These are phyloP conservation scores for Kodamaea suecica DNA, from an alignment of 1,139 yeast species.

Conservation along the genomic window DNA sequence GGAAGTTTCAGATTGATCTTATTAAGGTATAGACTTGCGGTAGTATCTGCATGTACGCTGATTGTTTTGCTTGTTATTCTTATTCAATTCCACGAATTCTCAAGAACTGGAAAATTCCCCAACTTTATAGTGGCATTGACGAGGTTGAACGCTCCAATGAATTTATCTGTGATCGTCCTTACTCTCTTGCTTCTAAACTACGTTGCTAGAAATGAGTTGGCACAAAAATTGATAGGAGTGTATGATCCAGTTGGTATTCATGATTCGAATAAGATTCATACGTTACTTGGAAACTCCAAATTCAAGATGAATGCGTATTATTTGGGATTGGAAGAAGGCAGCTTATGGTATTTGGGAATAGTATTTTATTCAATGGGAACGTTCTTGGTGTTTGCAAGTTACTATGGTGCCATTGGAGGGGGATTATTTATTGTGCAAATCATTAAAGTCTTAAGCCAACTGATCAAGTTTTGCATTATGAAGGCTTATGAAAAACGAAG, in stretches of 20 bases:
- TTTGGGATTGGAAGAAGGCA: constrained; percentile 62
- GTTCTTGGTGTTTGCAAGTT: constrained; percentile 17
- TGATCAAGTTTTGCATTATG: constrained; percentile 1
- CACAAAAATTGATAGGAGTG: constrained; percentile 27
- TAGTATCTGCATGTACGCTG: constrained; percentile 56
- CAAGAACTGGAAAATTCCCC: constrained; percentile 43
- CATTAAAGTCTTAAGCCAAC: constrained; percentile 1
- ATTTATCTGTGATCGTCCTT: constrained; percentile 16
- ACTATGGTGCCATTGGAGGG: constrained; percentile 11
- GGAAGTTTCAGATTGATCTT: constrained; percentile 52
- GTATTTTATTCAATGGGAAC: constrained; percentile 50
- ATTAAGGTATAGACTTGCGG: constrained; percentile 59
- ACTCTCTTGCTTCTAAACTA: constrained; percentile 37
- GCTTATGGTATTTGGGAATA: constrained; percentile 58
- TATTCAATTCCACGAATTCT: constrained; percentile 44
- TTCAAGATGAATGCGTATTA: constrained; percentile 44
- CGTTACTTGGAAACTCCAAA: constrained; percentile 20
- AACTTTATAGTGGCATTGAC: constrained; percentile 48
- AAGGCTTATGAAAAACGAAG: background rate
- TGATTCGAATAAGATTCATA: constrained; percentile 33
- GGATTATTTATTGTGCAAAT: constrained; percentile 11
- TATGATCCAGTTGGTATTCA: constrained; percentile 57
- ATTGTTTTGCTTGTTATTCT: constrained; percentile 43
- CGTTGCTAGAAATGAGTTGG: constrained; percentile 19
- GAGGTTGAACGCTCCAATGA: constrained; percentile 23